phyloP scores from a whole-genome alignment of 1,284 basidiomycete genomes.

The Cutaneotrichosporon mucoides region DNA sequence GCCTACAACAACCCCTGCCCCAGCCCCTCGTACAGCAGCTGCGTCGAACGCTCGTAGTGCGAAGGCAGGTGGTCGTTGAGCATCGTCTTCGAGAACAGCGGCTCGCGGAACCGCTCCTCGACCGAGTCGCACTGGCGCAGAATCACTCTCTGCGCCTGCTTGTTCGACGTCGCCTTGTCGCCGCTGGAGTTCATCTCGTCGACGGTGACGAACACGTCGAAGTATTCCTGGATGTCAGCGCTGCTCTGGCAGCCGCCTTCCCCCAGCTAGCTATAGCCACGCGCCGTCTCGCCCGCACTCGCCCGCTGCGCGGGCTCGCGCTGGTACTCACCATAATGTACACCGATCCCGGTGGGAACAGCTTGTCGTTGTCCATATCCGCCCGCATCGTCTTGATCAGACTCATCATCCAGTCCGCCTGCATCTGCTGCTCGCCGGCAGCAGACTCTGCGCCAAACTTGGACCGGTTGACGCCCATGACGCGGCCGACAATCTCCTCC shows the following conservation, averaged over 20 bases:
- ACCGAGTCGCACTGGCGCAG: conserved; percentile 52
- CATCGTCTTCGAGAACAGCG: conserved; percentile 44
- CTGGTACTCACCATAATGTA: conserved; percentile 36
- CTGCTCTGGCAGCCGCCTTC: not conserved
- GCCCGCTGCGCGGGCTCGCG: too few relatives aligned
- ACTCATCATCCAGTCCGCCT: conserved; percentile 48
- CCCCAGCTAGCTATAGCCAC: not conserved
- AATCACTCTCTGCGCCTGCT: conserved; percentile 49
- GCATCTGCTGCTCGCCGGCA: conserved; percentile 24
- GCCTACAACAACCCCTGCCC: conserved; percentile 17
- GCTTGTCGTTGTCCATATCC: conserved; percentile 50
- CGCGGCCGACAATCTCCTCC: conserved; percentile 53
- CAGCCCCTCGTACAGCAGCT: conserved; percentile 39
- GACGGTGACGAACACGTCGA: conserved; percentile 45
- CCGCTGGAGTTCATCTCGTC: conserved; percentile 11
- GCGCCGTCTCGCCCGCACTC: too few relatives aligned
- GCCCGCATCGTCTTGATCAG: conserved; percentile 51
- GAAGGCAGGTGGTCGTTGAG: conserved; percentile 47
- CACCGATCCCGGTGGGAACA: conserved; percentile 47
- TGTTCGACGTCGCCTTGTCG: conserved; percentile 15
- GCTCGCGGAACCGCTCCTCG: conserved; percentile 52
- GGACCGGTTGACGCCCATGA: conserved; percentile 38
- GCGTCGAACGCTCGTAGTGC: conserved; percentile 43
- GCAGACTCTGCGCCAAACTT: conserved; percentile 15
- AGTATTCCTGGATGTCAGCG: conserved; percentile 41